Base-by-base conservation (phyloP, 352 stramenopile species). In the Phytophthora fragariaefolia region DNA sequence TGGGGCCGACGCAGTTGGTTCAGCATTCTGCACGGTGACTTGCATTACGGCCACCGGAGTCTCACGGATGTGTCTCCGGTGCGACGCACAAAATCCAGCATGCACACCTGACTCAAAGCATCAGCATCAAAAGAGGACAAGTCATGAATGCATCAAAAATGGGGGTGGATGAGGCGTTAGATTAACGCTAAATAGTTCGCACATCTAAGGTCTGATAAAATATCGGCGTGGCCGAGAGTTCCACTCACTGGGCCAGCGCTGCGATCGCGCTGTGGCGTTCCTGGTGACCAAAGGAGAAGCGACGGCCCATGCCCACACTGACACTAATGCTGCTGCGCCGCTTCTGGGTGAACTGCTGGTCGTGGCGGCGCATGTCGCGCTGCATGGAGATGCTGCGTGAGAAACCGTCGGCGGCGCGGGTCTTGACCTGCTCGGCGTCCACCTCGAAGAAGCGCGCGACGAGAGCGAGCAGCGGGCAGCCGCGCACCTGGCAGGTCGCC, bases 371-470 rank as follows among this genome's bases (percentile, higher is more conserved):
- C 18, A 34, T 10, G 48, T 73, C 56, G 34, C 61, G 62, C 36
- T 75, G 61, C 62, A 79, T 66, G 4, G 66, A 79, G 30, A 79
- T 69, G 32, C 66, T 73, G 7, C 63, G 61, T 17, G 54, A 72
- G n/a, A 66, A 67, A 43, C 40, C 51, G 9, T 51, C 53, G 7
- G 26, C 13, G 17, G 28, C 22, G 26, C 32, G n/a, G n/a, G 23
- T 64, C 27, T 65, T 75, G 24, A 47, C 45, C 38, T 75, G 57
- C 42, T 72, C 57, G 30, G 60, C 47, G 52, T 67, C 62, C 23
- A 67, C 61, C 59, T 89, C 72, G 17, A 92, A 83, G 61, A 92
- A 91, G 40, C 58, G 66, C 23, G 54, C 69, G 17, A 92, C 71
- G 18, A 84, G 58, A 22, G 48, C 22, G 24, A 91, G 56, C 50